Conservation (phyloP, 2,329 filamentous ascomycete species). For the Aspergillus fischeri region DNA sequence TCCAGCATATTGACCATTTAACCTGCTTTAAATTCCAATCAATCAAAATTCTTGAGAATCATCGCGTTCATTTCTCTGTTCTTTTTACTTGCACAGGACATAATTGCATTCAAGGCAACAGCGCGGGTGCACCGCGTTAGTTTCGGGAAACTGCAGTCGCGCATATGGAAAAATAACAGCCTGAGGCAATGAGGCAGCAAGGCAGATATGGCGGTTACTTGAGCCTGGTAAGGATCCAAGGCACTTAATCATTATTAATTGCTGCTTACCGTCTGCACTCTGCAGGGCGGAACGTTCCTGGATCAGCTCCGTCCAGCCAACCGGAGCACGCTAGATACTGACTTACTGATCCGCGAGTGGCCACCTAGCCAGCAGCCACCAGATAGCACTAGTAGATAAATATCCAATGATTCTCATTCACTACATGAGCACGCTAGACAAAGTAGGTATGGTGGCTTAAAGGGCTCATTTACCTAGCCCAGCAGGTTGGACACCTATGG, state of each 20-base stretch:
- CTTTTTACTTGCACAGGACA: neutral
- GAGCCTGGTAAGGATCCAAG: neutral
- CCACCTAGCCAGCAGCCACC: neutral
- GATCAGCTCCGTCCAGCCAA: neutral
- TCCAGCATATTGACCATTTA: neutral
- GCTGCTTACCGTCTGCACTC: neutral
- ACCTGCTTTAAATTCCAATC: neutral
- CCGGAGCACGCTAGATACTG: neutral
- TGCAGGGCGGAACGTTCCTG: neutral
- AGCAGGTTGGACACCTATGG: neutral
- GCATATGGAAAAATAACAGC: neutral
- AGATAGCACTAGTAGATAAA: neutral
- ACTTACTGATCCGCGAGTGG: neutral
- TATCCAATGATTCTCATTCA: neutral
- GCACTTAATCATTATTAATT: neutral
- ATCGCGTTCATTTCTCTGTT: neutral
- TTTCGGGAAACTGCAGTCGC: constrained; percentile 8
- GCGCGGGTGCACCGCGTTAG: constrained; percentile 7
- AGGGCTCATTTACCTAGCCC: neutral
- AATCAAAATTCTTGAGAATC: neutral
- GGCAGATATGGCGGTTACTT: neutral
- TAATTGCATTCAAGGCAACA: neutral
- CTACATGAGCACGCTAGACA: neutral
- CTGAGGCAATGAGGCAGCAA: constrained; percentile 4
- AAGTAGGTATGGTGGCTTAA: neutral